Percentiles rank a stretch among this genome's conserved stretches.
phyloP scores from a whole-genome alignment of 1,284 basidiomycete genomes.

The Tilletia caries region DNA sequence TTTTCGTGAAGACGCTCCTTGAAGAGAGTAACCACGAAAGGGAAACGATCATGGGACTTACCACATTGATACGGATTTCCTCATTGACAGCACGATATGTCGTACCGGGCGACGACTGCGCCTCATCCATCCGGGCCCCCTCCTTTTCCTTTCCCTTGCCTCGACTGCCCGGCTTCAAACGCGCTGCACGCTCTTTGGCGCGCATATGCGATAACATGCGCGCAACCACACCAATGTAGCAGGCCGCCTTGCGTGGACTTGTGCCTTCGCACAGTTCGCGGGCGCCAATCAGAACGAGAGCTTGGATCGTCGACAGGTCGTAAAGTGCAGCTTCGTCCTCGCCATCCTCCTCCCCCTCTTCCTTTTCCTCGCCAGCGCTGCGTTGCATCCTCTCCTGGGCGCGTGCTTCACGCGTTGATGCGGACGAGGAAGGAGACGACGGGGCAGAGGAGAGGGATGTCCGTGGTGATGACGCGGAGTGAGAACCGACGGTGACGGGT shows the following conservation, averaged over 20 bases:
- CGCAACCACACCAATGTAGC: constrained; percentile 5
- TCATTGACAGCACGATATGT: constrained; percentile 10
- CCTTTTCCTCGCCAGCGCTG: neutral
- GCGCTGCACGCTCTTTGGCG: neutral
- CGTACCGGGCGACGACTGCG: neutral
- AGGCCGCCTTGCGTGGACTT: constrained; percentile 4
- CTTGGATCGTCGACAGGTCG: constrained; percentile 1
- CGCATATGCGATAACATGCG: constrained; percentile 12
- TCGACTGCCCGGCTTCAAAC: neutral
- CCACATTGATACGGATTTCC: constrained; percentile 9
- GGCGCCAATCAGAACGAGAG: neutral
- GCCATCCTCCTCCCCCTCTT: neutral
- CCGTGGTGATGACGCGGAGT: no score
- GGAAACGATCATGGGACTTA: neutral
- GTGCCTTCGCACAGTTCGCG: constrained; percentile 6
- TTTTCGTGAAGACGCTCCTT: no score
- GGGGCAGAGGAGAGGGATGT: no score
- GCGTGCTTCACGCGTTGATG: no score
- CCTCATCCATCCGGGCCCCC: neutral
- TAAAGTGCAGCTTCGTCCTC: neutral
- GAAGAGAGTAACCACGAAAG: neutral
- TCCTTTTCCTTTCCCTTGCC: no score
- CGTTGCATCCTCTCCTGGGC: no score
- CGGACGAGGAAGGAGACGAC: no score
- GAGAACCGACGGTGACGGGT: neutral